Base-by-base conservation (phyloP, 2,329 filamentous ascomycete genomes). In the Scolecobasidium constrictum region DNA sequence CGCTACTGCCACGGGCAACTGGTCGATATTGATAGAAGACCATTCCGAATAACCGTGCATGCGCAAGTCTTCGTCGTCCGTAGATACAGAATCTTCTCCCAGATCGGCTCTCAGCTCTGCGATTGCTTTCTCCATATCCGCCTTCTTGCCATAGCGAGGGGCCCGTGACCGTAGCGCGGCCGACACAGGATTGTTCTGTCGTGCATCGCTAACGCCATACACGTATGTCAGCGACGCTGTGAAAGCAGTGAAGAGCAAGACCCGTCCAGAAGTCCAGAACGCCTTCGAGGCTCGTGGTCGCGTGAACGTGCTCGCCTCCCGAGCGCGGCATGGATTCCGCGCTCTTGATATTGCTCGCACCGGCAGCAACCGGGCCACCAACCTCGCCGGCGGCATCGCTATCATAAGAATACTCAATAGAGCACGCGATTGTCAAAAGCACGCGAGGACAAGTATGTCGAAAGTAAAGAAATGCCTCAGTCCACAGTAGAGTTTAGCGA, bases 31-130 rank as follows among this genome's bases (percentile, higher is more conserved):
- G 51, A 79, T 72, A 1, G 76, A 75, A 0, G 78, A 82, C 78
- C 78, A 83, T 54, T 83, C 80, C 0, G 79, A 83, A 56, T 75
- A 78, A 12, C 80, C 78, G 53, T 85, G 81, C 36, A 66, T 60
- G 16, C 75, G 70, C 2, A 84, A 61, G 35, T 78, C 77, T 34
- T 80, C 77, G 35, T 74, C 65, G 51, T 85, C 79, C 11, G 73
- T 76, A 51, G 69, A 78, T 38, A 85, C 72, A 2, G 69, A 59
- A 41, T 80, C 77, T 31, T 76, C 65, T 17, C 77, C 77, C 3
- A 82, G 58, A 1, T 51, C 47, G 26, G 48, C 45, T 42, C 67
- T 64, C 13, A 82, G 60, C 52, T 81, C 75, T 1, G 58, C 53
- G 46, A 79, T 73, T 4, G 75, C 75, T 69, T 61, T 64, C 50